Evolutionary conservation across 805 yeast genomes (phyloP), one percentile per base, ranked within the genome.

Genomic region (Hemisphaericaspora nanyangensis): DNA sequence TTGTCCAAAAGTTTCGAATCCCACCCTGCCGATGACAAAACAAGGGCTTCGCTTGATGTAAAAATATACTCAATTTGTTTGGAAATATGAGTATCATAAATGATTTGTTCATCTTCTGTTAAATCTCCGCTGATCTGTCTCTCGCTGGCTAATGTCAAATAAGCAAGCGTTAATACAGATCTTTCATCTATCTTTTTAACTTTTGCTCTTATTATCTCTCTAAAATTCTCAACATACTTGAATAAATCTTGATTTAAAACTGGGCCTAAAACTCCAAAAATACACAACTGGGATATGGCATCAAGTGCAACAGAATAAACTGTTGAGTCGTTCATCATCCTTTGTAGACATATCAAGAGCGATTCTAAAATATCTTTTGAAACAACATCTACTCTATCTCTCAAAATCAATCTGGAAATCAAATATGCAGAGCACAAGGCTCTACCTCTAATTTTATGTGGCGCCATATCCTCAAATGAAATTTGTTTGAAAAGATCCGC

Each of bases 11-110:
- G 68, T 20, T 64, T 68, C 1, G 95, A 81, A 3, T 70, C 57
- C 93, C 95, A 84, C 0, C 96, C 95, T 15, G 79, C 72, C 0
- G 86, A 81, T 5, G 84, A 51, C 11, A 86, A 68, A 18, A 85
- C 70, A 15, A 90, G 60, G 0, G 95, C 89, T 55, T 91, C 98
- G 38, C 98, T 97, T 34, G 82, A 73, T 0, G 88, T 72, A 48
- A 91, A 87, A 16, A 83, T 61, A 36, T 69, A 76, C 44, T 91
- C 97, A n/a, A 79, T 67, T 44, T 85, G 87, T 45, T 84, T 87
- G 0, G 88, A 74, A 4, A 54, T 56, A 54, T 83, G 80, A 0
- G 85, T 71, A 3, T 76, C 81, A 48, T 71, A 79, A 1, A 88
- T 50, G 1, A 59, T 48, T 7, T 66, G 55, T 32, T 82, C 75